A percentile compares a stretch with the other conserved stretches of the same genome.
Evolutionary conservation across 2,329 filamentous ascomycete genomes (phyloP).

Genomic region (Phyllosticta paracitricarpa): DNA sequence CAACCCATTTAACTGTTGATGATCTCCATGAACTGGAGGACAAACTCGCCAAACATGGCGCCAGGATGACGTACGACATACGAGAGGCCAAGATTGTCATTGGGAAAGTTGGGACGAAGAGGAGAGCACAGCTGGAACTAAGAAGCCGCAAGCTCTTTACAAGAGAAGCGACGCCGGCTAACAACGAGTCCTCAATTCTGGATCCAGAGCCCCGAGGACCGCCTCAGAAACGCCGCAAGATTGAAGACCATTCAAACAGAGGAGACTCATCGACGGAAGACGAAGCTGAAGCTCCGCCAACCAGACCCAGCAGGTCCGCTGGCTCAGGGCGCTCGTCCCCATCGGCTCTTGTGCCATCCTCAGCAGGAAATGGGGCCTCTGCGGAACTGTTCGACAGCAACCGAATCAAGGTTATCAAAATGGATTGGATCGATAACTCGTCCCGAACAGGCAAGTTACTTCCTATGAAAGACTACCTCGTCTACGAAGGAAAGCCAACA

Average conservation of each 20-base stretch:
- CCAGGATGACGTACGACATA: slow-evolving; percentile 59
- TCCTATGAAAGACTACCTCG: slow-evolving; percentile 38
- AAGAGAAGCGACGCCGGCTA: slow-evolving; percentile 32
- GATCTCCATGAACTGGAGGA: slow-evolving; percentile 56
- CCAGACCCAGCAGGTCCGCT: not conserved
- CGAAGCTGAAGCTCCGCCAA: slow-evolving; percentile 9
- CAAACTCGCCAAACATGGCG: slow-evolving; percentile 44
- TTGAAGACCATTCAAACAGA: slow-evolving; percentile 10
- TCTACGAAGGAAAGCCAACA: slow-evolving; percentile 41
- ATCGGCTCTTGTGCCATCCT: not conserved
- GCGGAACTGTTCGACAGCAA: slow-evolving; percentile 10
- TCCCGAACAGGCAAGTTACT: slow-evolving; percentile 32
- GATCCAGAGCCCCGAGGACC: not conserved
- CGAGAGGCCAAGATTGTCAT: slow-evolving; percentile 64
- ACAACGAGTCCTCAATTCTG: slow-evolving; percentile 15
- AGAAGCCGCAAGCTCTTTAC: slow-evolving; percentile 54
- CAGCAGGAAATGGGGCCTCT: not conserved
- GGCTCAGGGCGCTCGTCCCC: not conserved
- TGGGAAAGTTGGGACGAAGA: slow-evolving; percentile 59
- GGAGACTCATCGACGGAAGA: slow-evolving; percentile 19
- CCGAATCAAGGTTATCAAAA: slow-evolving; percentile 40
- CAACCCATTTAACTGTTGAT: slow-evolving; percentile 55
- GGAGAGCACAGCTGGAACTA: slow-evolving; percentile 69
- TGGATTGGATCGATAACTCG: slow-evolving; percentile 46
- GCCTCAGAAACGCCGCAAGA: slow-evolving; percentile 13